Percentiles rank a stretch among this genome's conserved stretches.
Conservation (phyloP, 225 moss, liverwort and hornwort genomes). For the Ulota crispa region DNA sequence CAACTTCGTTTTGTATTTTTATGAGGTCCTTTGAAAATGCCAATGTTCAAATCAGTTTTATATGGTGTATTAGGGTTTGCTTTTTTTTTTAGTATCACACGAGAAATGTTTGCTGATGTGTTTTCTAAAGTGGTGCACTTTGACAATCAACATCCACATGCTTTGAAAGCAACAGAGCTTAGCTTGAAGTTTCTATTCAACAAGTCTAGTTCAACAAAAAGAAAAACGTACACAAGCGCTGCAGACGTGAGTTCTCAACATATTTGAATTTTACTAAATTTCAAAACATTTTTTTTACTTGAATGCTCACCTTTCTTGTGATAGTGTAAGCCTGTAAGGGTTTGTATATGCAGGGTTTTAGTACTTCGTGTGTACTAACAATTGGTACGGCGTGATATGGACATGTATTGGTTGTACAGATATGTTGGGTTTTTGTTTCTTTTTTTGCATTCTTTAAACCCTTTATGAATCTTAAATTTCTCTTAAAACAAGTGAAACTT, state of each 20-base stretch:
- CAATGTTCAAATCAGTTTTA: not conserved
- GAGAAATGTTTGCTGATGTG: not conserved
- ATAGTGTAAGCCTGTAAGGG: too few relatives aligned
- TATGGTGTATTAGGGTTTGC: too few relatives aligned
- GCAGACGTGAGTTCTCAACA: slow-evolving; percentile 11
- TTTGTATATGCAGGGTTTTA: not conserved
- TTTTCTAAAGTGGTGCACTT: slow-evolving; percentile 4
- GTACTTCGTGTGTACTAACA: not conserved
- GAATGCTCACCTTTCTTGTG: not conserved
- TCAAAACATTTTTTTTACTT: not conserved
- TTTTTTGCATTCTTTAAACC: too few relatives aligned
- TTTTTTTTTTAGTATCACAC: not conserved
- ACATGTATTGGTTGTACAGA: not conserved
- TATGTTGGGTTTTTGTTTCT: not conserved
- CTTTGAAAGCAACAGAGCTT: slow-evolving; percentile 19
- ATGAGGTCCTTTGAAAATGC: not conserved
- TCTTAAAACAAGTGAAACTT: too few relatives aligned
- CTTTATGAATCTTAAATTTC: too few relatives aligned
- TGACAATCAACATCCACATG: slow-evolving; percentile 15
- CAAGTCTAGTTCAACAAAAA: slow-evolving; percentile 23
- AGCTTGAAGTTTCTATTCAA: slow-evolving; percentile 12
- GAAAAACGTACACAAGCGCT: slow-evolving; percentile 10
- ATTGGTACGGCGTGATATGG: not conserved
- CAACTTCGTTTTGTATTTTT: not conserved
- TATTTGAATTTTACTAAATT: not conserved